Evolutionary conservation across 257 asterid genomes (phyloP).

Genomic region (Leptodermis oblonga): DNA sequence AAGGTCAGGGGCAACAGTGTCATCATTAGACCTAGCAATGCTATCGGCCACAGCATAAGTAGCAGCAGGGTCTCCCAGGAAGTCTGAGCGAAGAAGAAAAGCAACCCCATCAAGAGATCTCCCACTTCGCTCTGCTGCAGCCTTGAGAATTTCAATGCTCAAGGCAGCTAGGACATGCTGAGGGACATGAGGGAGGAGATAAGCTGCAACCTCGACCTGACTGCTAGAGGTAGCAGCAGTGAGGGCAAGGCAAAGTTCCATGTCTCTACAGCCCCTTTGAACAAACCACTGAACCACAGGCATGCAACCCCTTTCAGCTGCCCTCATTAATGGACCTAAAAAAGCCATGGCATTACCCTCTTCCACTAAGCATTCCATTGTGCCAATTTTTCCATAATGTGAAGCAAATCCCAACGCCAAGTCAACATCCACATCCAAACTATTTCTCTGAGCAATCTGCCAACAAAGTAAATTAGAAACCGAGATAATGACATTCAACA

Average conservation of each 20-base stretch:
- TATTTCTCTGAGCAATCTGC: constrained; percentile 96
- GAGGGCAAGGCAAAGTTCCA: constrained; percentile 96
- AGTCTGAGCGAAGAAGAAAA: constrained; percentile 79
- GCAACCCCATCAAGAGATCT: constrained; percentile 93
- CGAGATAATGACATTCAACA: not conserved
- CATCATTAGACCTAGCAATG: constrained; percentile 75
- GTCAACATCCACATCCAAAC: constrained; percentile 98
- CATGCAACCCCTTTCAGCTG: constrained; percentile 95
- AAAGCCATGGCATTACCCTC: constrained; percentile 95
- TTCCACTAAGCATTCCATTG: constrained; percentile 94
- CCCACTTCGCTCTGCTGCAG: constrained; percentile 91
- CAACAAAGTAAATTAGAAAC: constrained; percentile 10
- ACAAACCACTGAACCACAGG: constrained; percentile 94
- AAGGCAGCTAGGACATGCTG: constrained; percentile 88
- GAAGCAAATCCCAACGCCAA: constrained; percentile 95
- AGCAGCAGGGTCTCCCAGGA: constrained; percentile 73
- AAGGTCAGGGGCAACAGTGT: constrained; percentile 70
- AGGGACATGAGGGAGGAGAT: constrained; percentile 95
- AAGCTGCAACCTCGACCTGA: constrained; percentile 73
- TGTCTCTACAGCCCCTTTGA: constrained; percentile 83
- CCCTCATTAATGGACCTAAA: constrained; percentile 96
- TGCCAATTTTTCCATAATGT: constrained; percentile 82
- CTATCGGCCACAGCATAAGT: constrained; percentile 90
- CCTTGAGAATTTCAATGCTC: constrained; percentile 90
- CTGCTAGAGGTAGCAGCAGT: constrained; percentile 96